Percentiles rank a stretch among this genome's conserved stretches.
Conservation (phyloP, 2,329 filamentous ascomycete species). For the Biscogniauxia mediterranea region DNA sequence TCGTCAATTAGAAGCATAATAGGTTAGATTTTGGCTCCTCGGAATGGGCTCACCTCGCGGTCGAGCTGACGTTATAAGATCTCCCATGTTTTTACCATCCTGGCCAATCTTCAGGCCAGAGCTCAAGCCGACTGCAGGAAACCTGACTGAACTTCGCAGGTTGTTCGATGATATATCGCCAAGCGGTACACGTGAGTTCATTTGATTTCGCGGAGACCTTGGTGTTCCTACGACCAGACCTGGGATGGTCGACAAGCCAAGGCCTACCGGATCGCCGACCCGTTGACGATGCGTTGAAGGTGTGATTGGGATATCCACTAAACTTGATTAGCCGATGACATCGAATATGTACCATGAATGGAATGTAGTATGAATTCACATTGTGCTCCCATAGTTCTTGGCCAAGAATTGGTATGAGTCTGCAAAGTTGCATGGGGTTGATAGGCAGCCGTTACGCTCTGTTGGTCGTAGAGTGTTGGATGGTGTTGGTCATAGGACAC, state of each 20-base stretch:
- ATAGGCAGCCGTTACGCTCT: slow-evolving; percentile 8
- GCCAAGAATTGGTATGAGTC: slow-evolving; percentile 10
- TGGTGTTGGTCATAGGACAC: slow-evolving; percentile 13
- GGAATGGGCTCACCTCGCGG: slow-evolving; percentile 22
- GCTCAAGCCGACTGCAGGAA: slow-evolving; percentile 28
- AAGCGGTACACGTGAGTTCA: slow-evolving; percentile 18
- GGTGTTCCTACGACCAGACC: slow-evolving; percentile 33
- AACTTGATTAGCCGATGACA: slow-evolving; percentile 4
- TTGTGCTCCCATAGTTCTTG: slow-evolving; percentile 18
- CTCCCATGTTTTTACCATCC: slow-evolving; percentile 12
- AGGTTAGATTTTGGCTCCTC: background rate
- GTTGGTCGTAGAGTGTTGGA: slow-evolving; percentile 11
- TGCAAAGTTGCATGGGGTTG: slow-evolving; percentile 8
- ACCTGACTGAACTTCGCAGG: slow-evolving; percentile 15
- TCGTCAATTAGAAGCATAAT: slow-evolving; percentile 8
- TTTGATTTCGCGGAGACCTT: slow-evolving; percentile 18
- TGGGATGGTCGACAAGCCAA: slow-evolving; percentile 32
- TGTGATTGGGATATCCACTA: slow-evolving; percentile 33
- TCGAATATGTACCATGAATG: background rate
- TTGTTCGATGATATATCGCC: slow-evolving; percentile 15
- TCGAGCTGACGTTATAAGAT: slow-evolving; percentile 15
- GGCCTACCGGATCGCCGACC: slow-evolving; percentile 21
- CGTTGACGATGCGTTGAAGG: slow-evolving; percentile 35
- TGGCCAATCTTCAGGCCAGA: slow-evolving; percentile 31
- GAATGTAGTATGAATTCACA: slow-evolving; percentile 11